Evolutionary conservation across 73 alveolate species (phyloP).

Genomic region (Tetrahymena thermophila): DNA sequence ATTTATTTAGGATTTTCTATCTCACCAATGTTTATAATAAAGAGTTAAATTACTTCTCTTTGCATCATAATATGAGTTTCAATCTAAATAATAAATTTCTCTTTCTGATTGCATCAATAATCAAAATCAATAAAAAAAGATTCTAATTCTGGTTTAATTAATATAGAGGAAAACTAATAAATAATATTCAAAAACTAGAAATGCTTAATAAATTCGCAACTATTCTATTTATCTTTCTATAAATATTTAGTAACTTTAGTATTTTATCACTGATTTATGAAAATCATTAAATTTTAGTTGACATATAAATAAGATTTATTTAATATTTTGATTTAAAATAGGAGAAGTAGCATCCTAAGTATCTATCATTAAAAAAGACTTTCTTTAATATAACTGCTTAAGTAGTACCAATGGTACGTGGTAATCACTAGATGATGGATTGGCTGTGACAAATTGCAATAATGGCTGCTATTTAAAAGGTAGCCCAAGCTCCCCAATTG

Average conservation of each 20-base stretch:
- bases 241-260: not conserved
- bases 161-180: not conserved
- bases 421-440: not conserved
- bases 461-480: not conserved
- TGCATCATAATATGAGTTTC: no score
- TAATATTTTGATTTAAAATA: no score
- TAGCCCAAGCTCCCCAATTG: not conserved
- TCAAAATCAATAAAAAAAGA: not conserved
- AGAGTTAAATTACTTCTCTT: no score
- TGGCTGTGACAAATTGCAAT: not conserved
- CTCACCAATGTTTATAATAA: no score
- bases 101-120: no score
- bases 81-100: no score
- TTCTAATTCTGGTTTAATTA: not conserved
- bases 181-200: not conserved
- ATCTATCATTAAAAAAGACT: not conserved
- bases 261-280: no score
- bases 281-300: no score
- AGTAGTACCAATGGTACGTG: not conserved
- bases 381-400: not conserved
- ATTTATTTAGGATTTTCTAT: no score
- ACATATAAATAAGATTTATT: not conserved
- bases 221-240: not conserved
- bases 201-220: not conserved
- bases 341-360: not conserved